Evolutionary conservation across 2,329 filamentous ascomycete genomes (phyloP), one percentile per base, ranked within the genome.

Genomic region (Keithomyces neogunnii): DNA sequence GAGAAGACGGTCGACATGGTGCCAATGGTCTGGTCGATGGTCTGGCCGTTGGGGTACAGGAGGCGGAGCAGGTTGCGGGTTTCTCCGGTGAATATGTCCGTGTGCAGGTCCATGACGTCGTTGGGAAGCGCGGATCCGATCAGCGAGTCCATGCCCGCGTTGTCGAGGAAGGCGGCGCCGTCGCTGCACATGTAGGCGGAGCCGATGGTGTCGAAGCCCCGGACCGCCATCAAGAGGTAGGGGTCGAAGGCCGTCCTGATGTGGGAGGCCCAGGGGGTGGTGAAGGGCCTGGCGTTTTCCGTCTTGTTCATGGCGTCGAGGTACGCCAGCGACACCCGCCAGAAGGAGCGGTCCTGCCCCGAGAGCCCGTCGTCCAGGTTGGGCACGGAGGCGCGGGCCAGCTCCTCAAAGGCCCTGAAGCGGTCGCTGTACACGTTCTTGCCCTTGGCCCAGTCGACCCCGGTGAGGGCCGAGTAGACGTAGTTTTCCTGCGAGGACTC

Each of bases 71-170:
- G 35, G 7, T 55, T 55, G 2, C 53, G 51, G 9, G 51, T 53
- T 26, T 55, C 53, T 5, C 48, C 48, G 1, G 53, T 55, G 11
- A 36, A 10, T 4, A 55, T 53, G 33, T 55, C 53, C 26, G 40
- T 53, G n/a, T 55, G 51, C 3, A 53, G 48, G 28, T 55, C 53
- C 53, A 55, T 51, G n/a, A 55, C 51, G 30, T 55, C 53, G 45
- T 53, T 55, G 5, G 51, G 30, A 2, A 55, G 8, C 8, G 44
- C 51, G 4, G 51, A 55, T 9, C 50, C 53, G 29, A 55, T 32
- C 31, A 55, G 53, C 3, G 53, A 52, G 35, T 53, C 53, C 29
- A 55, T 51, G 3, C 53, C 51, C 0, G 38, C n/a, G 5, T 55
- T 32, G 48, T 55, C 53, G 11, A 53, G 36, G n/a, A 26, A 55